Percentiles rank a stretch among this genome's conserved stretches.
These are phyloP conservation scores for Endogone sp. DNA, from an alignment of 192 early-diverging fungal genomes.

Conservation along the genomic window DNA sequence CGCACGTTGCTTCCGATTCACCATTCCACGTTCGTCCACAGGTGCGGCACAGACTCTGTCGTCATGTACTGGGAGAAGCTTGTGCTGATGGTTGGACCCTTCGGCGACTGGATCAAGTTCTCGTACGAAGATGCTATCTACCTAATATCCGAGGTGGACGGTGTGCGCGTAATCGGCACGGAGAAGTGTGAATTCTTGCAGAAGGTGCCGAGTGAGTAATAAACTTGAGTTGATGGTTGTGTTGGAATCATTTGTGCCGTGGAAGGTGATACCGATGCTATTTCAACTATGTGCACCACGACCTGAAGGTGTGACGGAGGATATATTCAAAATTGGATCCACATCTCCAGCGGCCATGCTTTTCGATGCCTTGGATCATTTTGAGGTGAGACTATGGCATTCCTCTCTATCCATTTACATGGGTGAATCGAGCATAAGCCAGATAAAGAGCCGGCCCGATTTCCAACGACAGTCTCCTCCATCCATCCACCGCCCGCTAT, in stretches of 20 bases:
- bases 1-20: too few relatives aligned
- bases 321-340: conserved; percentile 93
- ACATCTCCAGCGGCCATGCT: conserved; percentile 91
- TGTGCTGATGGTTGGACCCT: conserved; percentile 88
- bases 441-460: too few relatives aligned
- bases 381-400: conserved; percentile 55
- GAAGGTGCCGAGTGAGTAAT: conserved; percentile 71
- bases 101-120: conserved; percentile 84
- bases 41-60: conserved; percentile 97
- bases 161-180: conserved; percentile 82
- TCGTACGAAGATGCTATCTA: conserved; percentile 75
- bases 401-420: too few relatives aligned
- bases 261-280: too few relatives aligned
- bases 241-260: too few relatives aligned
- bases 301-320: conserved; percentile 58
- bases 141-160: conserved; percentile 88
- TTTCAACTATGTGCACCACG: neutral
- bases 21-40: too few relatives aligned
- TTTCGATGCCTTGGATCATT: conserved; percentile 75
- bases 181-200: conserved; percentile 83
- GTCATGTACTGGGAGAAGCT: conserved; percentile 80
- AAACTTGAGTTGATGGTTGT: too few relatives aligned
- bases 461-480: too few relatives aligned
- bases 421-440: too few relatives aligned
- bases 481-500: neutral